Percentiles rank a stretch among this genome's conserved stretches.
These are phyloP conservation scores for Acanthamoeba healyi DNA, from an alignment of 208 protist species.

Conservation along the genomic window DNA sequence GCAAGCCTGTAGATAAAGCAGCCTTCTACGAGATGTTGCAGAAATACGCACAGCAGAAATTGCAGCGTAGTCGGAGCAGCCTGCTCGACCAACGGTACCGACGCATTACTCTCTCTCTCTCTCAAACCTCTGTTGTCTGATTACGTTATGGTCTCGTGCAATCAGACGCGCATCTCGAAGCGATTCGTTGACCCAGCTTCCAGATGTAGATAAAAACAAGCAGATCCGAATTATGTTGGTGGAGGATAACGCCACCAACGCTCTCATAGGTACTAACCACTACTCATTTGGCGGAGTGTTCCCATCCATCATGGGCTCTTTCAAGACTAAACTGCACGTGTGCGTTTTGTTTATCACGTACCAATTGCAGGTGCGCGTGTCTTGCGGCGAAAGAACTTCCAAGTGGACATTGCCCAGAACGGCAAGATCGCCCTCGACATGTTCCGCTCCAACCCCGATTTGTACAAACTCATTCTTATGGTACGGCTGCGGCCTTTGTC, in stretches of 20 bases:
- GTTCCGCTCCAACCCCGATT: conserved; percentile 62
- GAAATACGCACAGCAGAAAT: background rate
- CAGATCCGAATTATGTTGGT: conserved; percentile 22
- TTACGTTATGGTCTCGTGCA: too few species aligned
- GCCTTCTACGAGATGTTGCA: conserved; percentile 64
- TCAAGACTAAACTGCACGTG: too few species aligned
- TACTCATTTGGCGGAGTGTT: too few species aligned
- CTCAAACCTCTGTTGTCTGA: background rate
- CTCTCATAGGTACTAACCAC: background rate
- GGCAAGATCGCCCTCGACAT: conserved; percentile 62
- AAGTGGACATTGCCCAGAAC: conserved; percentile 58
- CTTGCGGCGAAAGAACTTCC: conserved; percentile 53
- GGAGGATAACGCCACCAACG: conserved; percentile 65
- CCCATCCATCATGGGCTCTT: too few species aligned
- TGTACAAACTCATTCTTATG: conserved; percentile 75
- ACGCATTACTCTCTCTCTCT: background rate
- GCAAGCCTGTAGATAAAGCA: conserved; percentile 57
- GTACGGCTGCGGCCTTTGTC: too few species aligned
- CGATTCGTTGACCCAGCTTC: background rate
- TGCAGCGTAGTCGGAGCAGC: background rate
- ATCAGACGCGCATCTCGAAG: conserved; percentile 9
- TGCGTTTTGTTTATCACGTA: too few species aligned
- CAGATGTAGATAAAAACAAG: conserved; percentile 42
- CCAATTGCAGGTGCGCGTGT: conserved; percentile 33
- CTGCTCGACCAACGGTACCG: background rate